A percentile compares a stretch with the other conserved stretches of the same genome.
phyloP scores from a whole-genome alignment of 2,329 filamentous ascomycete genomes.

The Escovopsis weberi region DNA sequence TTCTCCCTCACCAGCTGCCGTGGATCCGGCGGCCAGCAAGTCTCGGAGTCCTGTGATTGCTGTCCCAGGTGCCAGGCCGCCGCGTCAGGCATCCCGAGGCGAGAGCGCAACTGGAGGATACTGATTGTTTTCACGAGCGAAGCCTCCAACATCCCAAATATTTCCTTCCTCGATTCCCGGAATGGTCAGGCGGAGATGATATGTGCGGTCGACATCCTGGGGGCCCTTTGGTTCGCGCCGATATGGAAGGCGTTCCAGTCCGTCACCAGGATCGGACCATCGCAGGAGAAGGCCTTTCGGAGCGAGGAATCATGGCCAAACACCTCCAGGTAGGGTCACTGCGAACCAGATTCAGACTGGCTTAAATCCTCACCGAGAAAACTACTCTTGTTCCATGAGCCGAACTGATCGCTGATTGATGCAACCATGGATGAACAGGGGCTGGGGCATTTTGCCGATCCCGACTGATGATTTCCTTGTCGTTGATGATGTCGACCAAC shows the following conservation, averaged over 20 bases:
- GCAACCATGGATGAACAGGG: conserved; percentile 13
- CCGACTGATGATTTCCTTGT: conserved; percentile 28
- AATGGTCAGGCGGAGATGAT: conserved; percentile 34
- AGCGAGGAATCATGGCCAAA: conserved; percentile 17
- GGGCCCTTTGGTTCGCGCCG: conserved; percentile 33
- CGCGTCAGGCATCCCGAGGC: conserved; percentile 22
- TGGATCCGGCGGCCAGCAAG: neutral
- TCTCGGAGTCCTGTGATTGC: conserved; percentile 4
- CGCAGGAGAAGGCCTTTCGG: conserved; percentile 7
- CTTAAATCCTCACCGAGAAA: too few relatives aligned
- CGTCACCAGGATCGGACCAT: conserved; percentile 12
- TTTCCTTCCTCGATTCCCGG: conserved; percentile 34
- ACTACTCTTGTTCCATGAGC: neutral
- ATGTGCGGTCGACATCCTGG: conserved; percentile 35
- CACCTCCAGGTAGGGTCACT: conserved; percentile 13
- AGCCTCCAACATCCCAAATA: conserved; percentile 36
- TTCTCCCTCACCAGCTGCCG: conserved; percentile 21
- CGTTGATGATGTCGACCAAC: conserved; percentile 19
- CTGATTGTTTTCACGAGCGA: conserved; percentile 24
- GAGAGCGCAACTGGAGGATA: conserved; percentile 36
- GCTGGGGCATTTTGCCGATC: conserved; percentile 36
- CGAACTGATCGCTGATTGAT: neutral
- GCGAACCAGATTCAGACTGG: neutral
- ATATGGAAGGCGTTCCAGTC: conserved; percentile 30
- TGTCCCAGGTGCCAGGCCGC: conserved; percentile 4